Base-by-base conservation (phyloP, 192 early-diverging fungal genomes). In the Coemansia umbellata region DNA sequence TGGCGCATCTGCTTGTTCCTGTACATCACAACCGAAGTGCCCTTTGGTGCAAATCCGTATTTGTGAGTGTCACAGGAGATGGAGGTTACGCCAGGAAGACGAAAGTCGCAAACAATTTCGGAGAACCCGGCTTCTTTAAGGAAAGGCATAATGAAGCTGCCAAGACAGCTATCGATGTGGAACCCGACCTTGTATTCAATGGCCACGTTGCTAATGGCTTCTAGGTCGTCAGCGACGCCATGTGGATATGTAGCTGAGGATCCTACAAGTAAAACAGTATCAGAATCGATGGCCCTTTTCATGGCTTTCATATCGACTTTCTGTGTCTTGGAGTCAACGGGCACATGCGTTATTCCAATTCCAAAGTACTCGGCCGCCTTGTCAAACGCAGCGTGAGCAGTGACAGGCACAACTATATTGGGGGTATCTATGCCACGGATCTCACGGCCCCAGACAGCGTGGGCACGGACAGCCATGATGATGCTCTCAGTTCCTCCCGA, bases 1-100 rank as follows among this genome's bases (percentile, higher is more conserved):
- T 89, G 91, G 50, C 94, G 84, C 44, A 92, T 78, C 36, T 77
- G 76, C 60, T 85, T 85, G 71, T 67, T 69, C 23, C 81, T 78
- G 68, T 95, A 98, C 93, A 96, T 92, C 52, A 96, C 82, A 13
- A 96, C 89, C 5, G 89, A 92, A 5, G 89, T 88, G n/a, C 95
- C 95, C 82, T 98, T 98, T 36, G 95, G 93, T 1, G 95, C 95
- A 73, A 98, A 98, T 19, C 95, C 95, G 59, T 98, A 98, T 80
- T 98, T 98, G 84, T 98, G 95, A 0, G 94, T 91, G 75, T 98
- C 95, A 63, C 88, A 91, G 6, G 92, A 94, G 55, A 98, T 94
- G 28, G 91, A 88, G 0, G 94, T 98, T 17, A 98, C 92, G 31
- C 93, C 93, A 5, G 86, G 83, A 13, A 96, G 74, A 35, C 93